Evolutionary conservation across 345 rosid genomes (phyloP).

Genomic region (Lepidium africanum): DNA sequence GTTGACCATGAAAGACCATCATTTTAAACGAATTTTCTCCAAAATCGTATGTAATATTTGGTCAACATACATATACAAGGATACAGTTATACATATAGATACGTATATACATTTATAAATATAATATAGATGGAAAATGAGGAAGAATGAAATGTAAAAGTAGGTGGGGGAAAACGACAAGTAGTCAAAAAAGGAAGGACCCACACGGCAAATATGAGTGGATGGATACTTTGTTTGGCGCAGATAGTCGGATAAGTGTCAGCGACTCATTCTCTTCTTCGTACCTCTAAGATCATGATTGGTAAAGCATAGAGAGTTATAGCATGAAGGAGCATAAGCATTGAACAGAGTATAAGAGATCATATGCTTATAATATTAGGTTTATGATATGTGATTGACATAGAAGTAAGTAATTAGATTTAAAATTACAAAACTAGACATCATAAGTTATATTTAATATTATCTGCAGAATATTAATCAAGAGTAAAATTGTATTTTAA

Average conservation of each 20-base stretch:
- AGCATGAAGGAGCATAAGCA: too few relatives aligned
- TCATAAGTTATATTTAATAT: too few relatives aligned
- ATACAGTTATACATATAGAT: not conserved
- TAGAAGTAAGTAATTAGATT: too few relatives aligned
- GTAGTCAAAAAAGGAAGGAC: slow-evolving; percentile 22
- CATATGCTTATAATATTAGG: too few relatives aligned
- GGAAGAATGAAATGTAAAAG: slow-evolving; percentile 10
- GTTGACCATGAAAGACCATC: slow-evolving; percentile 9
- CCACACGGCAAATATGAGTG: slow-evolving; percentile 30
- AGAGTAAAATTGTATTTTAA: too few relatives aligned
- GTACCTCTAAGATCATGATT: not conserved
- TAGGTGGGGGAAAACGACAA: slow-evolving; percentile 28
- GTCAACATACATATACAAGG: not conserved
- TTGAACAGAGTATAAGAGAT: too few relatives aligned
- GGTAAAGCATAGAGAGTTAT: too few relatives aligned
- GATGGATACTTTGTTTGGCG: slow-evolving; percentile 31
- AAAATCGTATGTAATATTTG: not conserved
- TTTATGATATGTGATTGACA: too few relatives aligned
- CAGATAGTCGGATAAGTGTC: slow-evolving; percentile 31
- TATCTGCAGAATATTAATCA: too few relatives aligned
- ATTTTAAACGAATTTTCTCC: not conserved
- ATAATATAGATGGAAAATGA: slow-evolving; percentile 10
- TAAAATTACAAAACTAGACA: too few relatives aligned
- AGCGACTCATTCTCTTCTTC: slow-evolving; percentile 22
- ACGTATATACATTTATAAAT: not conserved